Evolutionary conservation across 306 rosid genomes (phyloP), one percentile per base, ranked within the genome.

Genomic region (Vachellia pachyceras): DNA sequence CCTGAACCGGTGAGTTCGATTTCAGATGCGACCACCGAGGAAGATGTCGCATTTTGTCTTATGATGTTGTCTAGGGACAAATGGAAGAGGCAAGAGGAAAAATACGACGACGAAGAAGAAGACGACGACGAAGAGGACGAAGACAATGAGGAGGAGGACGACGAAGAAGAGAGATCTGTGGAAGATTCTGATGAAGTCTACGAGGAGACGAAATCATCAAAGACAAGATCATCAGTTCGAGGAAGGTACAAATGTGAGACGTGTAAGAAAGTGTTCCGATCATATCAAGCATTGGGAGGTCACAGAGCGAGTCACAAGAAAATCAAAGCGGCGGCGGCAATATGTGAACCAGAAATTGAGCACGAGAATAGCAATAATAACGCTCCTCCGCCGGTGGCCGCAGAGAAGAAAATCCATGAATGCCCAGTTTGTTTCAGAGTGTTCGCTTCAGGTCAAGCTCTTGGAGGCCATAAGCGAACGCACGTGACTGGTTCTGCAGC

Each of bases 301-400:
- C 99, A 95, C 77, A 87, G 97, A 80, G 99, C 99, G 3, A 93
- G 98, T 77, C 99, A 95, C 84, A 93, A 95, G 89, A 95, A 95
- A 83, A 89, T 87, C 60, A 89, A 11, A 83, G 69, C 69, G 79
- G 36, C 70, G 80, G 5, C 55, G 6, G 18, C 55, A 1, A 1
- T 52, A 75, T 18, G 69, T 44, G 78, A 78, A 0, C 78, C 81
- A 0, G 76, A 84, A 80, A 44, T 80, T 14, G 76, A 73, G 22
- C 82, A 37, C 41, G 6, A 37, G 41, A 37, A 3, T 37, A 37
- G 4, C 41, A 37, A 5, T 37, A 82, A 82, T 57, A 22, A 20
- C 61, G 83, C 84, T 10, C 20, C 58, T 15, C 5, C 61, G 9
- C 71, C 71, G 22, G 65, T 22, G 7, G 60, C 0, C 1, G 52